Evolutionary conservation across 495 filamentous ascomycete genomes (phyloP), one percentile per base, ranked within the genome.

Genomic region (Xylaria grammica): DNA sequence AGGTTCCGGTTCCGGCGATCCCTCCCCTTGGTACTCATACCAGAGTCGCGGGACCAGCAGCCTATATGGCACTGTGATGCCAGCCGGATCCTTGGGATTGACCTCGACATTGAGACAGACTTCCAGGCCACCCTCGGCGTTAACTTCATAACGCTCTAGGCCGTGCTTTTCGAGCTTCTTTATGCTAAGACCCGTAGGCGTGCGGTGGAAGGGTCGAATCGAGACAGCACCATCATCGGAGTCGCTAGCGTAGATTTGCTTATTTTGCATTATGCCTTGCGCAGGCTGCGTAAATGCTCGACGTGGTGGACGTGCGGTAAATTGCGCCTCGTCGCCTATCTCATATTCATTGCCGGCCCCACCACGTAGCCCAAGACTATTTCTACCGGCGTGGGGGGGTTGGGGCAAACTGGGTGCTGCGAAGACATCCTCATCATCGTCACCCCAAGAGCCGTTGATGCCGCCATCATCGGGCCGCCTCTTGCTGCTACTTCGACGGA

Each of bases 21-120:
- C 72, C 56, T 79, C 73, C 24, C 68, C 70, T 29, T 82, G 72
- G 57, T 80, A 75, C 30, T 83, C 79, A 59, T 85, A 86, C 77
- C 78, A 84, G 27, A 99, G 78, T 58, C 85, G 85, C 7, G 95
- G 95, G 11, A 99, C 89, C 0, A 97, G 84, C 26, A 98, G 75
- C 22, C 93, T 83, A 73, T 99, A 99, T 32, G 92, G 90, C 48
- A 86, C 84, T 2, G 95, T 99, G 67, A 89, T 90, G n/a, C 95
- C 96, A 0, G 89, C 85, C 0, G 96, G 95, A 69, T 98, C 92
- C 62, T 85, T 84, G 29, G 90, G 86, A 67, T 87, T 91, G 66
- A 97, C 85, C 78, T 99, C 95, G 68, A 95, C 85, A 67, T 96
- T 94, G 29, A 99, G 75, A 10, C 84, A 88, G 29, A 99, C 87